phyloP scores from a whole-genome alignment of 768 basidiomycete species.

The Strobilomyces confusus region DNA sequence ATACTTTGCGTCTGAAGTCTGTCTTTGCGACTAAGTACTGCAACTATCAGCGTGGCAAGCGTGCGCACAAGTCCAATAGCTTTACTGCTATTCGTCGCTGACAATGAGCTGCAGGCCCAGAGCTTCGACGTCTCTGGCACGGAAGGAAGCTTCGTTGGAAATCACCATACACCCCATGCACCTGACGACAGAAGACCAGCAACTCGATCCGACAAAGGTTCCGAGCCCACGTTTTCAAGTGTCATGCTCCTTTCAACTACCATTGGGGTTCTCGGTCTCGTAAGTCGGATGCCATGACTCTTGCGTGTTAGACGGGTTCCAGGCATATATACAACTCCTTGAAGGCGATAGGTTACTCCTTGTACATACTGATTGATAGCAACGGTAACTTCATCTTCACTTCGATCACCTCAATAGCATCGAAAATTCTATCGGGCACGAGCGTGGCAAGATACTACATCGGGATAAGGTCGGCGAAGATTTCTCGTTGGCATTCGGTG shows the following conservation, averaged over 20 bases:
- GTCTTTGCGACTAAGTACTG: not conserved
- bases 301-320: not conserved
- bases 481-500: conserved; percentile 48
- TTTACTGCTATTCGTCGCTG: not conserved
- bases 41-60: not conserved
- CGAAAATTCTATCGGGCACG: conserved; percentile 31
- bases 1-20: conserved; percentile 15
- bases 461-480: conserved; percentile 46
- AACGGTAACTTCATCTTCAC: conserved; percentile 33
- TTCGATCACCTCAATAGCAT: conserved; percentile 35
- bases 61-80: not conserved
- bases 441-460: conserved; percentile 34
- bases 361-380: conserved; percentile 35
- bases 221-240: conserved; percentile 26
- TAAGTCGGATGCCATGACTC: conserved; percentile 3
- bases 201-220: conserved; percentile 18
- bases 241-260: conserved; percentile 23
- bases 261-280: conserved; percentile 23
- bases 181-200: conserved; percentile 27
- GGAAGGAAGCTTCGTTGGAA: conserved; percentile 18
- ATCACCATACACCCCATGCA: conserved; percentile 29
- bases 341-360: conserved; percentile 38
- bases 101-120: conserved; percentile 9
- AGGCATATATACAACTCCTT: conserved; percentile 40
- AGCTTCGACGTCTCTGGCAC: conserved; percentile 18